Evolutionary conservation across 805 yeast genomes (phyloP), one percentile per base, ranked within the genome.

Genomic region (Candida gorgasii): DNA sequence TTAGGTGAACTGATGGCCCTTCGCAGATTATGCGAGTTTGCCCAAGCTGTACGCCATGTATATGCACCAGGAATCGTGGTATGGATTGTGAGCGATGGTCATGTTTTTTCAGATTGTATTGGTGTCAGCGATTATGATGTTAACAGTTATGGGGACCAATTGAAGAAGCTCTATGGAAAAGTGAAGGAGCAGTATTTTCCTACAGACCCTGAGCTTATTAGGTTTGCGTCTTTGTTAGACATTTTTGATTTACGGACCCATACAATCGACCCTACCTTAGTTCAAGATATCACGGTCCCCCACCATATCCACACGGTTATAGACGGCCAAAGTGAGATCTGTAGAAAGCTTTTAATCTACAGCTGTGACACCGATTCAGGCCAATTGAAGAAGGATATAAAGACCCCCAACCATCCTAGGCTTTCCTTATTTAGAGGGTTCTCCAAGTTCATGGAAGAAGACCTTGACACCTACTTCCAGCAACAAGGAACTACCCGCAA

Each of bases 61-160:
- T 79, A 80, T 57, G 66, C 75, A 1, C 83, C 83, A 1, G 84
- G 84, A 1, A 61, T 78, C 60, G 69, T 73, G 42, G 55, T 78
- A 23, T 74, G 72, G 68, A 77, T 80, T 50, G 82, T 80, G 22
- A 75, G 81, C 54, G 85, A 80, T 51, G 84, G 85, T 0, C 85
- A 80, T 52, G 85, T 80, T 12, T 80, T 80, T 55, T 75, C 82
- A 43, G 84, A 80, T 54, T 79, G 84, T 49, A 54, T 80, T 54
- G 82, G 81, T 26, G 84, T 79, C 24, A 80, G 77, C 54, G 85
- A 79, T 53, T 67, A 65, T 29, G 67, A 68, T 39, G 84, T 80
- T 28, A 76, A 75, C 50, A 50, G 42, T 8, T 80, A 78, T 49
- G 75, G 80, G 1, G 52, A 48, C 4, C 64, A 67, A 22, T 65